Base-by-base conservation (phyloP, 352 stramenopile genomes). In the Phytophthora brassicae region DNA sequence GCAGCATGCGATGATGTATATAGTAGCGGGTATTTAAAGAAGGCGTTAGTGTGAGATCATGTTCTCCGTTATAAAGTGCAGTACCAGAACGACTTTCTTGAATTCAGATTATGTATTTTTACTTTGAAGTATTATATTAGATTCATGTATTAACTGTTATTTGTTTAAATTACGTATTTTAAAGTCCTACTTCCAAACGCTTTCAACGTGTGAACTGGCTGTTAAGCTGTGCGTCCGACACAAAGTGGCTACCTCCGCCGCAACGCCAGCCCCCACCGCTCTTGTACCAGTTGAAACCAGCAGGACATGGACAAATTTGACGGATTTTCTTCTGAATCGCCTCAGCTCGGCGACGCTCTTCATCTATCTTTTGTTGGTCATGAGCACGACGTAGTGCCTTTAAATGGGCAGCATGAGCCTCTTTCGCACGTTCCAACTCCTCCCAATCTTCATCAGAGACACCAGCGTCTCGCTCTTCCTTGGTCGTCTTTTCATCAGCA, bases 241-340 rank as follows among this genome's bases (percentile, higher is more conserved):
- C 84, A 29, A 74, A 89, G 60, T 96, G 88, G 13, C 66, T 79
- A 11, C 89, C 89, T 23, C 74, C 89, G n/a, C 38, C 69, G 43
- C 89, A 97, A 5, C 89, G 79, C 88, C 86, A 97, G 5, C 86
- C 86, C 9, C 50, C 48, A 3, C 74, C 74, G 5, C 64, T 52
- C 24, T 90, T 77, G 22, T 69, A 67, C 87, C 89, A 97, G 3
- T 77, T 55, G 29, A 68, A 97, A 0, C 86, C 88, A 9, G 57
- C 60, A 3, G 81, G 83, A 24, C 89, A 97, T 19, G 75, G 74
- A 49, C 74, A 76, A 14, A 96, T 60, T 0, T 52, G 72, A 23
- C 77, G 81, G 9, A 96, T 74, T 36, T 84, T 84, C 50, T 88
- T 68, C 60, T 92, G 82, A 13, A 80, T 56, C 4, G 71, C 72